A percentile compares a stretch with the other conserved stretches of the same genome.
Conservation (phyloP, 2,329 filamentous ascomycete species). For the Fusarium verrucosum region DNA sequence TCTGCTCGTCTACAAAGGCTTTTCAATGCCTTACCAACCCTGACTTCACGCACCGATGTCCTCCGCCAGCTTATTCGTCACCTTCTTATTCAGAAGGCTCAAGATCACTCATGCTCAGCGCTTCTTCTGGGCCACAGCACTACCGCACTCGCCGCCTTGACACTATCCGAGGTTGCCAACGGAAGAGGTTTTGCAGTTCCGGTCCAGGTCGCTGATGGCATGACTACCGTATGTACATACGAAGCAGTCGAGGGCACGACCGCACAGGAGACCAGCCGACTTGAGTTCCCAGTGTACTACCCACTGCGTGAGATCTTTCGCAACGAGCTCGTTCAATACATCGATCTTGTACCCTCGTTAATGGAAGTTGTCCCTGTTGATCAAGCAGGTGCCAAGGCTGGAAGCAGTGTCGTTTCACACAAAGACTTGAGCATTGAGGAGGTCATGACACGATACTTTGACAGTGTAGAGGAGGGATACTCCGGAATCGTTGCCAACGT, state of each 20-base stretch:
- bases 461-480: slow-evolving; percentile 80
- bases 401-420: slow-evolving; percentile 64
- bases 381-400: slow-evolving; percentile 38
- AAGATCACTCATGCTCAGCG: slow-evolving; percentile 68
- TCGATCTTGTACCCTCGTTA: slow-evolving; percentile 64
- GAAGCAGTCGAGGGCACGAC: slow-evolving; percentile 32
- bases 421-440: slow-evolving; percentile 89
- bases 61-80: slow-evolving; percentile 74
- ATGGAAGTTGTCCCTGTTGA: slow-evolving; percentile 57
- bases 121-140: slow-evolving; percentile 88
- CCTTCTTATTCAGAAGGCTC: slow-evolving; percentile 73
- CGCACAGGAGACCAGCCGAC: slow-evolving; percentile 33
- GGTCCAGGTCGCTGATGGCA: slow-evolving; percentile 82
- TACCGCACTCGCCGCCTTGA: slow-evolving; percentile 85
- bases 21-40: slow-evolving; percentile 71
- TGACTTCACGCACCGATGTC: slow-evolving; percentile 80
- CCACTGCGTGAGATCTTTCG: slow-evolving; percentile 86
- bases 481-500: slow-evolving; percentile 95
- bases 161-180: slow-evolving; percentile 88
- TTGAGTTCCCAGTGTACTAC: slow-evolving; percentile 68
- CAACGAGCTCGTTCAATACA: slow-evolving; percentile 78
- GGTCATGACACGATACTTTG: slow-evolving; percentile 89
- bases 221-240: slow-evolving; percentile 51
- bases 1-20: slow-evolving; percentile 62
- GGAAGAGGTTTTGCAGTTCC: slow-evolving; percentile 86